Evolutionary conservation across 108 stramenopile genomes (phyloP).

Genomic region (Bacterosira constricta): DNA sequence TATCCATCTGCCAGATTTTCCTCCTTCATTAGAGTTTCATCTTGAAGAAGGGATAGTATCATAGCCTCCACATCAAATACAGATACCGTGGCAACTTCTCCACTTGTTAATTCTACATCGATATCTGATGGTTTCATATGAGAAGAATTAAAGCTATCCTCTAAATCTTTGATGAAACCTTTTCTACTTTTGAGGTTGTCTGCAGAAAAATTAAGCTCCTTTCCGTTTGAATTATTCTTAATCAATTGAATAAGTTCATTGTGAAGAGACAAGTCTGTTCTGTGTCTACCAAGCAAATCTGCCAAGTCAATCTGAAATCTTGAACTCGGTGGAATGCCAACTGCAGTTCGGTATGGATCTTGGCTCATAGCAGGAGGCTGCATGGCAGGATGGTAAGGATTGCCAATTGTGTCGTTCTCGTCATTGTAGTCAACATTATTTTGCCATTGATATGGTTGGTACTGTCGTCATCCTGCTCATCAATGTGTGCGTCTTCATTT

Average conservation of each 20-base stretch:
- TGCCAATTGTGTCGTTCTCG: too few relatives aligned
- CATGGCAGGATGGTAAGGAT: too few relatives aligned
- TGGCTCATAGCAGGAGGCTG: too few relatives aligned
- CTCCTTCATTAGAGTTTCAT: background rate
- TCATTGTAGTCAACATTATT: too few relatives aligned
- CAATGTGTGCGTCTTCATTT: too few relatives aligned
- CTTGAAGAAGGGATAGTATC: background rate
- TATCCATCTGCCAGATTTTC: constrained; percentile 6
- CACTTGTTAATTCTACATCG: background rate
- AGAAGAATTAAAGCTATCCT: background rate
- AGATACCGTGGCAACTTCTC: background rate
- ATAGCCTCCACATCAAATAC: background rate
- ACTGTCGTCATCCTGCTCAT: too few relatives aligned
- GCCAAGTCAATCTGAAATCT: too few relatives aligned
- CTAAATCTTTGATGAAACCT: background rate
- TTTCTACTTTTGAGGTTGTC: background rate
- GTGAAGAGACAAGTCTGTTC: too few relatives aligned
- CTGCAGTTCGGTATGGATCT: too few relatives aligned
- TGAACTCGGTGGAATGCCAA: too few relatives aligned
- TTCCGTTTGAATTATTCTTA: background rate
- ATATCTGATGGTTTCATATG: background rate
- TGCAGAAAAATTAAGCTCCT: background rate
- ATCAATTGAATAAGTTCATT: background rate
- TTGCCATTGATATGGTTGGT: too few relatives aligned
- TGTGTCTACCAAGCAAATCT: too few relatives aligned